Conservation (phyloP, 768 basidiomycete genomes). For the Boletellus ananiceps region DNA sequence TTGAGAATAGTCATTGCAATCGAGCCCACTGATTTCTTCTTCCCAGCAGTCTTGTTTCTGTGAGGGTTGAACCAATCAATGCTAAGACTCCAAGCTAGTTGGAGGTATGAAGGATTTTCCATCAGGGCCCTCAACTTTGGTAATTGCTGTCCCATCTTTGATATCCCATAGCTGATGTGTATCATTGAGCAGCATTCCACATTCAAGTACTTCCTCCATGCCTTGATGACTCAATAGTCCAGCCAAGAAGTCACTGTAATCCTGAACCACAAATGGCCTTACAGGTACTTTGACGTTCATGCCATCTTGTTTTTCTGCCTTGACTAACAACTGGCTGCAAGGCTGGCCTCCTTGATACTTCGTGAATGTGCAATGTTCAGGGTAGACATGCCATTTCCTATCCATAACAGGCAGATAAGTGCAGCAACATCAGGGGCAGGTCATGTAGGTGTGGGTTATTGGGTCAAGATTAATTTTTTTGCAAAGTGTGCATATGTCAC, state of each 20-base stretch:
- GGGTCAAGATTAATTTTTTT: conserved; percentile 19
- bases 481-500: conserved; percentile 17
- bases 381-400: conserved; percentile 5
- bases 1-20: conserved; percentile 21
- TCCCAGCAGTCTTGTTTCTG: no score
- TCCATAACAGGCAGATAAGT: conserved; percentile 11
- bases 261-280: conserved; percentile 23
- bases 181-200: background rate
- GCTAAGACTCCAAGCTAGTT: no score
- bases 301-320: background rate
- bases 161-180: no score
- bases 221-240: conserved; percentile 23
- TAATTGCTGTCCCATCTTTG: no score
- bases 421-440: conserved; percentile 28
- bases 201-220: conserved; percentile 28
- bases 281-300: conserved; percentile 1
- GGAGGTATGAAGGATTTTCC: no score
- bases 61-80: no score
- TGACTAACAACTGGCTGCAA: conserved; percentile 11
- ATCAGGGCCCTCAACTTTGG: no score
- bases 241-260: conserved; percentile 27
- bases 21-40: conserved; percentile 5
- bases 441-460: conserved; percentile 12
- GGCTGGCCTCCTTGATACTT: conserved; percentile 7
- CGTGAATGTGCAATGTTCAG: conserved; percentile 19